Conservation (phyloP, 495 filamentous ascomycete species). For the Penicillium mononematosum region DNA sequence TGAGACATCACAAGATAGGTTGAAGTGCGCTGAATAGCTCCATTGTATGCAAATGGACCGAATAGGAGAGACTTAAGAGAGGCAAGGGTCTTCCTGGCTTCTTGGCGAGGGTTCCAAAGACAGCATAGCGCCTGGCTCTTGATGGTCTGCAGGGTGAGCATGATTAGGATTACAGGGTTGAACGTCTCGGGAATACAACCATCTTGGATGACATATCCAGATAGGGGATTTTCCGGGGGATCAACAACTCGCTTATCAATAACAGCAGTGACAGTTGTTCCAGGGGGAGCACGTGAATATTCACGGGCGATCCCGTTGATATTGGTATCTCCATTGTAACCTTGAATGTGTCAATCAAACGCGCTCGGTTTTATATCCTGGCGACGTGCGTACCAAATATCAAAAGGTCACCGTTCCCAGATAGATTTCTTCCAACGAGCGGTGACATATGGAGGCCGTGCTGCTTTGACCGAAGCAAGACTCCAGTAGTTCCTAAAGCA, state of each 20-base stretch:
- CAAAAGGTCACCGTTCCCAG: slow-evolving; percentile 67
- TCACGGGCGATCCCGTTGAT: slow-evolving; percentile 57
- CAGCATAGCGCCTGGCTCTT: slow-evolving; percentile 36
- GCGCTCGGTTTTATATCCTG: background rate
- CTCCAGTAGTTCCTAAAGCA: slow-evolving; percentile 62
- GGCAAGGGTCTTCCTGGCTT: slow-evolving; percentile 29
- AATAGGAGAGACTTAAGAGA: slow-evolving; percentile 51
- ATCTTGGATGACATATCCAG: slow-evolving; percentile 66
- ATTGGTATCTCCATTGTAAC: slow-evolving; percentile 56
- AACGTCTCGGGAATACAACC: slow-evolving; percentile 60
- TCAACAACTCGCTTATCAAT: slow-evolving; percentile 55
- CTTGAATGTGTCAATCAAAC: slow-evolving; percentile 15
- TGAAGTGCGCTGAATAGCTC: slow-evolving; percentile 58
- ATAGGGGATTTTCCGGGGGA: slow-evolving; percentile 52
- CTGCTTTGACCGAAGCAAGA: slow-evolving; percentile 61
- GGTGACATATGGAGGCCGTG: slow-evolving; percentile 58
- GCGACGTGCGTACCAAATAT: slow-evolving; percentile 51
- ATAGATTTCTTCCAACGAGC: slow-evolving; percentile 59
- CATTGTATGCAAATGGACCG: slow-evolving; percentile 55
- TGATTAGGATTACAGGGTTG: slow-evolving; percentile 52
- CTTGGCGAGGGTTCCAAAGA: slow-evolving; percentile 4
- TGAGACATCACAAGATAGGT: slow-evolving; percentile 72
- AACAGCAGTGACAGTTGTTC: slow-evolving; percentile 62
- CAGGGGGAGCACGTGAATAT: slow-evolving; percentile 40
- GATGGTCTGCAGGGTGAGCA: slow-evolving; percentile 47